These are phyloP conservation scores for Solanum clarkiae DNA, from an alignment of 257 asterid species.

Conservation along the genomic window DNA sequence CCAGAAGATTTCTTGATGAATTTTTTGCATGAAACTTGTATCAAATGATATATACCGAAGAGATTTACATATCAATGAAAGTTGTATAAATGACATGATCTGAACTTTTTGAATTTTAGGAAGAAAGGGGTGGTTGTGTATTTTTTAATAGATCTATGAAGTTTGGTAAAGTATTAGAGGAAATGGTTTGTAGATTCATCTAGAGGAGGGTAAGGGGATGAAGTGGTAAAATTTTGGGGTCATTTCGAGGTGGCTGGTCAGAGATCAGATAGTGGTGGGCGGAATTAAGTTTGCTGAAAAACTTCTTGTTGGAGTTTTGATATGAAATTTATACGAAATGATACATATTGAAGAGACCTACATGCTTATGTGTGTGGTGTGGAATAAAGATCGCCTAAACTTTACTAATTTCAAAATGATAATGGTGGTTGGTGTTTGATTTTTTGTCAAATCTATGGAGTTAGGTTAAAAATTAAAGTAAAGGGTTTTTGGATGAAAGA, in stretches of 20 bases:
- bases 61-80: not conserved
- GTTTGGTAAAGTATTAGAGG: not conserved
- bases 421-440: no score
- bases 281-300: no score
- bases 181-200: not conserved
- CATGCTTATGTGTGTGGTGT: not conserved
- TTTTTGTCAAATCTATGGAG: not conserved
- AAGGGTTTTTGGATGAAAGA: not conserved
- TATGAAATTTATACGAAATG: not conserved
- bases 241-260: no score
- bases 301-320: not conserved
- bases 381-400: not conserved
- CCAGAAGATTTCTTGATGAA: not conserved
- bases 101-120: not conserved
- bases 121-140: not conserved
- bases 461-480: no score
- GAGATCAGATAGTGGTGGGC: no score
- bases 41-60: not conserved
- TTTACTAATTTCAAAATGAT: no score
- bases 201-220: not conserved
- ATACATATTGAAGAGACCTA: no score
- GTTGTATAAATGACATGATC: not conserved
- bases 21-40: no score
- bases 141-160: not conserved
- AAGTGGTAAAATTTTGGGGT: not conserved